Evolutionary conservation across 495 filamentous ascomycete genomes (phyloP).

Genomic region (Tuber melanosporum): DNA sequence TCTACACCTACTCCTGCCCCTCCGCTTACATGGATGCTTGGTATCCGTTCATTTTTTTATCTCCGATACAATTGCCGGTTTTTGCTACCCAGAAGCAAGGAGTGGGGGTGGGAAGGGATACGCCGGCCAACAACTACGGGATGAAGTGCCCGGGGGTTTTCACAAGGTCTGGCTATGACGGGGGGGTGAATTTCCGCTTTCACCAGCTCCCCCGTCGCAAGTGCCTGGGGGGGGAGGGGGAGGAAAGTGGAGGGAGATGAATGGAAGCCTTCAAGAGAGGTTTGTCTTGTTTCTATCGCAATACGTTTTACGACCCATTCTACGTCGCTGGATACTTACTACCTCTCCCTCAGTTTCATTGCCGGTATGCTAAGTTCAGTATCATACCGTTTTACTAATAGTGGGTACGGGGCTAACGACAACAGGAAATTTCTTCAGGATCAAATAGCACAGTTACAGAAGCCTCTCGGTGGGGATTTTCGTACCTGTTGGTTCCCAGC

Average conservation of each 20-base stretch:
- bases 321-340: background rate
- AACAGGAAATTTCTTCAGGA: background rate
- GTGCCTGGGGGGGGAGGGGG: too few relatives aligned
- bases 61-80: background rate
- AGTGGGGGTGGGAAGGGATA: background rate
- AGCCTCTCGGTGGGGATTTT: conserved; percentile 20
- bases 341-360: background rate
- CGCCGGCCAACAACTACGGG: background rate
- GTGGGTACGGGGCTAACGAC: background rate
- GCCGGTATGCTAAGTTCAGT: too few relatives aligned
- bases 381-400: too few relatives aligned
- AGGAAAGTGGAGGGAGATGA: background rate
- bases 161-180: background rate
- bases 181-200: background rate
- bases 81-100: background rate
- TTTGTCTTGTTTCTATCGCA: background rate
- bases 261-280: background rate
- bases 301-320: background rate
- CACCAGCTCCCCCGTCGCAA: background rate
- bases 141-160: background rate
- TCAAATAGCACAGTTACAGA: background rate
- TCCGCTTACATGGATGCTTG: background rate
- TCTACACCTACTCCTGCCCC: background rate
- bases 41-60: background rate
- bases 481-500: conserved; percentile 49